Evolutionary conservation across 2,329 filamentous ascomycete species (phyloP), one percentile per base, ranked within the genome.

Genomic region (Colletotrichum falcatum): DNA sequence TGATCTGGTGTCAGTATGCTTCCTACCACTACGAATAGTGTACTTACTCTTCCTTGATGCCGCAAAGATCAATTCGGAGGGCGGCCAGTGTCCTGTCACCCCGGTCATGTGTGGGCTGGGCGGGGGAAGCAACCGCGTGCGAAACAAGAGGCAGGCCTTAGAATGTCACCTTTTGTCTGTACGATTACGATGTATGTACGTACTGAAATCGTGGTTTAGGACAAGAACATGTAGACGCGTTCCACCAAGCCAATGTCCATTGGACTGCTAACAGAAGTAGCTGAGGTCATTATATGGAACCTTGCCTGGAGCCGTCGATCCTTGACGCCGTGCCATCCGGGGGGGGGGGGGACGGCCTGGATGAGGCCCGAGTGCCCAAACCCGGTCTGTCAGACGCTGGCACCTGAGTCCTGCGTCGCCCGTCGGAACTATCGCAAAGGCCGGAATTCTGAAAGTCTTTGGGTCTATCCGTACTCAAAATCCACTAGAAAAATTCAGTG

Each of bases 261-360:
- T 63, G 59, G 53, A 20, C 35, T 59, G 58, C 26, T 23, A 49
- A 14, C 23, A 23, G 39, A n/a, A 42, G 33, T 61, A 53, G 28
- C 63, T 68, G 68, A 71, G 68, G 55, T 71, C 68, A 68, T 68
- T 70, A n/a, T 66, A 71, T 59, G 67, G 67, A n/a, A 48, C 11
- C 64, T 18, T 58, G 58, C 37, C 48, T 67, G 46, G 58, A 39
- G 53, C 58, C 54, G 68, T 68, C 68, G 59, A 71, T 71, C 68
- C 30, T 55, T 26, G 28, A 63, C 65, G 59, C 64, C 64, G 65
- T 39, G 58, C 53, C 65, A 68, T 71, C 68, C 59, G 58, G 64
- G 56, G 64, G 54, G n/a, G n/a, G n/a, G n/a, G n/a, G n/a, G n/a
- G n/a, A n/a, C n/a, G n/a, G n/a, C n/a, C n/a, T n/a, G n/a, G n/a